Conservation (phyloP, 1,284 basidiomycete genomes). For the Malassezia caprae region DNA sequence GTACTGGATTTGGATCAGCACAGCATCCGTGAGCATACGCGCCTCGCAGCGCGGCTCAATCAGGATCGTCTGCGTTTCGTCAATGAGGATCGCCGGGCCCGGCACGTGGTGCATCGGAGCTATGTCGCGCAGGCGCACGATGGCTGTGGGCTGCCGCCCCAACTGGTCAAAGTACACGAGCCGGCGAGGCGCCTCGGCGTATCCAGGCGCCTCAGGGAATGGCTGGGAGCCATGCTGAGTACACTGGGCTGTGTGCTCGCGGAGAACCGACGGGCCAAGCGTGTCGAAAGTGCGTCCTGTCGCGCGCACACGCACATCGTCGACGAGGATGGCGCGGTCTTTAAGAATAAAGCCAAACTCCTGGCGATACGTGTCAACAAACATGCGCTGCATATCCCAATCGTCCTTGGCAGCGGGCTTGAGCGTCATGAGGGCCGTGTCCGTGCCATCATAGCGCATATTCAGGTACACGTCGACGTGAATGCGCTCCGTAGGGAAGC, state of each 20-base stretch:
- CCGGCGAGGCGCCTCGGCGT: conserved; percentile 50
- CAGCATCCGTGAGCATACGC: conserved; percentile 26
- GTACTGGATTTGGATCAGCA: conserved; percentile 32
- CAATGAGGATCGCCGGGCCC: conserved; percentile 81
- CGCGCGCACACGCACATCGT: conserved; percentile 71
- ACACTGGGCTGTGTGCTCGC: conserved; percentile 54
- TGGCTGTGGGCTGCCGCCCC: conserved; percentile 68
- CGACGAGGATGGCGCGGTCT: conserved; percentile 66
- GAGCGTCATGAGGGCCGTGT: conserved; percentile 79
- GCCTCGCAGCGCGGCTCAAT: conserved; percentile 50
- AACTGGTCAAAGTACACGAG: conserved; percentile 68
- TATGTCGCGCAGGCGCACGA: conserved; percentile 63
- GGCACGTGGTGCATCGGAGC: conserved; percentile 61
- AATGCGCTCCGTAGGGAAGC: conserved; percentile 64
- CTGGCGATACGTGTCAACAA: conserved; percentile 52
- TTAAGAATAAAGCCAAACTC: conserved; percentile 81
- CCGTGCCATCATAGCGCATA: conserved; percentile 56
- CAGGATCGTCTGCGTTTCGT: conserved; percentile 83
- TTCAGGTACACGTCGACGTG: conserved; percentile 72
- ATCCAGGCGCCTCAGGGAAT: conserved; percentile 52
- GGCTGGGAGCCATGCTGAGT: conserved; percentile 25
- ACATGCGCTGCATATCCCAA: conserved; percentile 69
- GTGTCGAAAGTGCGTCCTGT: conserved; percentile 81
- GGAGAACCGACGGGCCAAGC: conserved; percentile 68
- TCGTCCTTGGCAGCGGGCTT: conserved; percentile 51